Evolutionary conservation across 78 protist species (phyloP), one percentile per base, ranked within the genome.

Genomic region (Capsaspora owczarzaki): DNA sequence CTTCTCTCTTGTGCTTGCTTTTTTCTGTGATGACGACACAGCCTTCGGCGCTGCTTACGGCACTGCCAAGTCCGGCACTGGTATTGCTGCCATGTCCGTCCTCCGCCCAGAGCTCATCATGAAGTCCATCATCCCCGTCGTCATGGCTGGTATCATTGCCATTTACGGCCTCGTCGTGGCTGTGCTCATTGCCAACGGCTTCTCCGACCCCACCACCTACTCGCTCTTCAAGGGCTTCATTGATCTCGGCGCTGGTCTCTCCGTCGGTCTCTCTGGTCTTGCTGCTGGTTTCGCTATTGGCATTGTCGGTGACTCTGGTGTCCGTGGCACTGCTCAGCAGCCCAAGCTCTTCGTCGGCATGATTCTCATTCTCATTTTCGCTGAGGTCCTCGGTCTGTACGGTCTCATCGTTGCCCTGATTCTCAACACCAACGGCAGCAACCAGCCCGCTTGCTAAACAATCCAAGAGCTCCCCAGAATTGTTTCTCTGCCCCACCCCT

Each of bases 41-140:
- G 98, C 93, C 89, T 86, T 98, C 51, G 99, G 99, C 4, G 94
- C 99, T 35, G 99, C 99, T 27, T 98, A 98, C 89, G 99, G 99
- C 22, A 96, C 99, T 16, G 99, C 99, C 44, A 97, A 96, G 90
- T 61, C 97, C 12, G 97, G 97, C 0, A 96, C 95, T 20, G 99
- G 99, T 14, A 93, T 97, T 61, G 81, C 96, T 0, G 81, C 95
- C 40, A 88, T 96, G 94, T 98, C 99, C 82, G 98, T 97, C 41
- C 66, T 91, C 90, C 78, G 90, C 44, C 99, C 98, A 37, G 95
- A 92, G 71, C 87, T 92, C 3, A 95, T 95, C 78, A 97, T 97
- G 96, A 92, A 91, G 86, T 80, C 91, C 61, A 70, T 85, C 35
- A 49, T 79, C 77, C 97, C 97, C 66, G 98, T 96, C n/a, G 90